phyloP scores from a whole-genome alignment of 169 alveolate species.

The Eimeria necatrix region DNA sequence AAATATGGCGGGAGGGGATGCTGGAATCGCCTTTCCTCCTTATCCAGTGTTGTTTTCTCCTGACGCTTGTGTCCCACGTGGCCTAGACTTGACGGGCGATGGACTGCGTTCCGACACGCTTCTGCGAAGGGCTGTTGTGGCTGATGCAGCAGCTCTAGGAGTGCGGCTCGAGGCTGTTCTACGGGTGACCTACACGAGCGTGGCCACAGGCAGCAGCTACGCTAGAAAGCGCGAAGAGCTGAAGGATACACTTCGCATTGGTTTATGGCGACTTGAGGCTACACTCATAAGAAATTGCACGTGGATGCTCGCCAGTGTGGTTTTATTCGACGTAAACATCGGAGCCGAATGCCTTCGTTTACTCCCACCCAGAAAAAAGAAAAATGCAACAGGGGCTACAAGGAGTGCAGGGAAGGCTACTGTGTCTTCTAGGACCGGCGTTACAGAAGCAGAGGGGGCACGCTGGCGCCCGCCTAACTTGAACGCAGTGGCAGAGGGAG shows the following conservation, averaged over 20 bases:
- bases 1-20: slow-evolving; percentile 10
- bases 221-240: slow-evolving; percentile 44
- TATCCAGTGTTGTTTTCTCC: slow-evolving; percentile 54
- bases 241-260: slow-evolving; percentile 48
- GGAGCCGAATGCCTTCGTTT: slow-evolving; percentile 64
- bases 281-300: slow-evolving; percentile 68
- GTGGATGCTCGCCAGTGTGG: slow-evolving; percentile 76
- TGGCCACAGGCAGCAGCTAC: slow-evolving; percentile 52
- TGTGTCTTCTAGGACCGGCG: slow-evolving; percentile 22
- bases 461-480: slow-evolving; percentile 16
- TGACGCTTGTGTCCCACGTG: slow-evolving; percentile 44
- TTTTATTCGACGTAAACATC: slow-evolving; percentile 63
- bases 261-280: slow-evolving; percentile 75
- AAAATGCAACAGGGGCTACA: slow-evolving; percentile 3
- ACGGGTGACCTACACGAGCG: slow-evolving; percentile 62
- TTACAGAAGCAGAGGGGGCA: background rate
- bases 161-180: slow-evolving; percentile 67
- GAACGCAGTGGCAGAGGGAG: slow-evolving; percentile 43
- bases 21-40: slow-evolving; percentile 63
- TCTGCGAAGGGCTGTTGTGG: slow-evolving; percentile 56
- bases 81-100: background rate
- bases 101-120: slow-evolving; percentile 43
- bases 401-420: background rate
- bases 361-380: slow-evolving; percentile 15
- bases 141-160: slow-evolving; percentile 39